Evolutionary conservation across 192 early-diverging fungal genomes (phyloP).

Genomic region (Coemansia sp.): DNA sequence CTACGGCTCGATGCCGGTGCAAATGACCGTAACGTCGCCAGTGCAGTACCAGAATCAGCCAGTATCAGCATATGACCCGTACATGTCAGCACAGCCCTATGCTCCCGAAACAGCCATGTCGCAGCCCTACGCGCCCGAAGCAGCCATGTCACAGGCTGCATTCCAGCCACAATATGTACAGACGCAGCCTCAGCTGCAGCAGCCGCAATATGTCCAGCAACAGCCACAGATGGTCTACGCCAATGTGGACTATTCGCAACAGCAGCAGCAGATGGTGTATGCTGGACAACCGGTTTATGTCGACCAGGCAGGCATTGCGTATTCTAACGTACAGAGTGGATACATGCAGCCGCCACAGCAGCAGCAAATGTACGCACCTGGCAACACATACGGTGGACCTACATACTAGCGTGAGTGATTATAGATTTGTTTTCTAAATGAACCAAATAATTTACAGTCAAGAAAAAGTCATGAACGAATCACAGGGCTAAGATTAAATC

Average conservation of each 20-base stretch:
- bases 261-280: constrained; percentile 15
- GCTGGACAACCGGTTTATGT: constrained; percentile 3
- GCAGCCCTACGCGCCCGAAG: constrained; percentile 2
- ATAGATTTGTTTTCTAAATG: background rate
- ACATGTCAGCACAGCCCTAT: constrained; percentile 14
- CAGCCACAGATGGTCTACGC: constrained; percentile 23
- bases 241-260: constrained; percentile 21
- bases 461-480: too few species aligned
- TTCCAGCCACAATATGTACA: constrained; percentile 1
- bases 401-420: constrained; percentile 8
- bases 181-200: constrained; percentile 7
- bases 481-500: too few species aligned
- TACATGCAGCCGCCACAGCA: constrained; percentile 13
- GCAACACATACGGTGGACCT: constrained; percentile 27
- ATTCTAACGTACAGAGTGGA: constrained; percentile 6
- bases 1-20: constrained; percentile 11
- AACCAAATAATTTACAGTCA: background rate
- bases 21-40: constrained; percentile 7
- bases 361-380: constrained; percentile 49
- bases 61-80: constrained; percentile 4
- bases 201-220: constrained; percentile 13
- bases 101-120: background rate
- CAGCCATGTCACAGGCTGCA: constrained; percentile 4
- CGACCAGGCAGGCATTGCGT: background rate
- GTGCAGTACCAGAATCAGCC: constrained; percentile 12